A percentile compares a stretch with the other conserved stretches of the same genome.
Evolutionary conservation across 2,329 filamentous ascomycete species (phyloP).

Genomic region (Exophiala phaeomuriformis): DNA sequence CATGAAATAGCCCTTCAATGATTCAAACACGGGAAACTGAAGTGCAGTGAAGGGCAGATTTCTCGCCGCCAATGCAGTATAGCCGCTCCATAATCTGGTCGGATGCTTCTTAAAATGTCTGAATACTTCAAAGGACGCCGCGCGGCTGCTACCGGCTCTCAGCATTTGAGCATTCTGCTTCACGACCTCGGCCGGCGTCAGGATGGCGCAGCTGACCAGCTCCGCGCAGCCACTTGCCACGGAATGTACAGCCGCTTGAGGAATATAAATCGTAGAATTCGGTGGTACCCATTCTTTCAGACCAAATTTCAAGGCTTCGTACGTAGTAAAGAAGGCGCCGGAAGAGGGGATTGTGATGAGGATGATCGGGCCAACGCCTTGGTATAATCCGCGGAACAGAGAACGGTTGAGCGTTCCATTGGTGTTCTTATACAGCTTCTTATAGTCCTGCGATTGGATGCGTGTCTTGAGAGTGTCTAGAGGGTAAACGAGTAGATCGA

Average conservation of each 20-base stretch:
- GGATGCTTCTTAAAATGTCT: conserved; percentile 50
- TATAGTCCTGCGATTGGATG: conserved; percentile 70
- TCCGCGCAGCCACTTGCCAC: conserved; percentile 69
- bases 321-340: conserved; percentile 83
- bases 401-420: conserved; percentile 38
- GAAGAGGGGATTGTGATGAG: conserved; percentile 84
- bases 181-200: conserved; percentile 82
- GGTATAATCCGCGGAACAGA: conserved; percentile 69
- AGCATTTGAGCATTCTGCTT: conserved; percentile 94
- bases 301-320: conserved; percentile 65
- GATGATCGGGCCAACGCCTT: conserved; percentile 78
- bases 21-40: conserved; percentile 82
- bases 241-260: conserved; percentile 64
- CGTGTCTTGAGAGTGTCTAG: conserved; percentile 86
- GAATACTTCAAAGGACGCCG: conserved; percentile 52
- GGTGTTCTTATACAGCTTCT: conserved; percentile 51
- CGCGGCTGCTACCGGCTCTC: conserved; percentile 20
- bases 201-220: conserved; percentile 74
- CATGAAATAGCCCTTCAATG: conserved; percentile 51
- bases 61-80: conserved; percentile 70
- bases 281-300: conserved; percentile 49
- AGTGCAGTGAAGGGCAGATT: conserved; percentile 83
- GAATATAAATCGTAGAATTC: conserved; percentile 42
- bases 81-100: conserved; percentile 59
- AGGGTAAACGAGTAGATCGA: conserved; percentile 79